phyloP scores from a whole-genome alignment of 2,329 filamentous ascomycete genomes.

The Arachnomyces sp. region DNA sequence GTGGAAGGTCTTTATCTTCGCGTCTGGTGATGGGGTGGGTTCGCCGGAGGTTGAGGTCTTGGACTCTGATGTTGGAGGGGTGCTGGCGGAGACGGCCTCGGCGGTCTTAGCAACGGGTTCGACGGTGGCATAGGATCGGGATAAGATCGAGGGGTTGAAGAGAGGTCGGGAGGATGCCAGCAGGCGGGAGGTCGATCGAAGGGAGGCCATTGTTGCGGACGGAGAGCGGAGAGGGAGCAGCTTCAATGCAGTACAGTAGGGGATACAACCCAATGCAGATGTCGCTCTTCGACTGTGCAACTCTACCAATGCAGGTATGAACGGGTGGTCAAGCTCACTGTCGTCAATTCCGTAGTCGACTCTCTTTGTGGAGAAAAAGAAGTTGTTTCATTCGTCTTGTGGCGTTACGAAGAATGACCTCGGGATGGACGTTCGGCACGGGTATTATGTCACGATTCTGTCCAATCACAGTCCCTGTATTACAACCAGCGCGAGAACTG shows the following conservation, averaged over 20 bases:
- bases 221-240: background rate
- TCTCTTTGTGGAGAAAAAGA: no score
- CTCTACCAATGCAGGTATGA: no score
- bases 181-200: conserved; percentile 40
- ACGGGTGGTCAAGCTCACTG: no score
- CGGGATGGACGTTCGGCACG: conserved; percentile 9
- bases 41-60: conserved; percentile 55
- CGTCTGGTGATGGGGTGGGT: conserved; percentile 47
- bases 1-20: conserved; percentile 85
- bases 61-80: conserved; percentile 35
- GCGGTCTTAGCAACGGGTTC: conserved; percentile 26
- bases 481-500: conserved; percentile 5
- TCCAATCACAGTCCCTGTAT: conserved; percentile 12
- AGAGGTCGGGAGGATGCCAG: conserved; percentile 35
- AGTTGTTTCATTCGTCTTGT: conserved; percentile 2
- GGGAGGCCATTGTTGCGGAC: conserved; percentile 37
- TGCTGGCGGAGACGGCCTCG: conserved; percentile 20
- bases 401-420: conserved; percentile 7
- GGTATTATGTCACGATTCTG: conserved; percentile 13
- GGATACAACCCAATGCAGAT: no score
- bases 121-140: conserved; percentile 42
- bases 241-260: no score
- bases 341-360: no score
- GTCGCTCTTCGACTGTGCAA: no score
- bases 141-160: conserved; percentile 32